Conservation (phyloP, 2,329 filamentous ascomycete species). For the Mycosphaerelloides madeirae region DNA sequence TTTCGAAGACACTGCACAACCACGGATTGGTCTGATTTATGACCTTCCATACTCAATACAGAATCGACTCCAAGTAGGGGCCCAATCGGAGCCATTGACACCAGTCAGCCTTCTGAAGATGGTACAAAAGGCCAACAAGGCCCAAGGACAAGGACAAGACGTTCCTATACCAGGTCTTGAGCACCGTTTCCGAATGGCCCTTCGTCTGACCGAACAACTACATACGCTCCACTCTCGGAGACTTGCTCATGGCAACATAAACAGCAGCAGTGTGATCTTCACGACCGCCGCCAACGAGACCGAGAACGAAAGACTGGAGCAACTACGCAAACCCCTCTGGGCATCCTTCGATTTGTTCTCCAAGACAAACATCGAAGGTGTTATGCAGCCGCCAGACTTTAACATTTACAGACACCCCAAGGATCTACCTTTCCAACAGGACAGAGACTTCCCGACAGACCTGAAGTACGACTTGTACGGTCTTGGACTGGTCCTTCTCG, state of each 20-base stretch:
- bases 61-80: conserved; percentile 41
- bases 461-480: conserved; percentile 62
- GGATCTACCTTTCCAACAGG: conserved; percentile 30
- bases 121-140: conserved; percentile 43
- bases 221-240: conserved; percentile 67
- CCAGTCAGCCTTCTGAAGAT: conserved; percentile 46
- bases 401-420: conserved; percentile 67
- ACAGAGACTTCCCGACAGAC: conserved; percentile 47
- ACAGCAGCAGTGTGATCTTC: conserved; percentile 64
- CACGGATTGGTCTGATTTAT: conserved; percentile 68
- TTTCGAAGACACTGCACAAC: conserved; percentile 68
- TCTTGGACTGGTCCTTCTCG: conserved; percentile 66
- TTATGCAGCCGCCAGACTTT: conserved; percentile 39
- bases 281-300: conserved; percentile 45
- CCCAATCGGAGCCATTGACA: conserved; percentile 19
- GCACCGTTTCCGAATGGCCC: conserved; percentile 69
- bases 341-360: conserved; percentile 73
- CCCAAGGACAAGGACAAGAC: conserved; percentile 39
- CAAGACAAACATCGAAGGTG: conserved; percentile 46
- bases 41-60: conserved; percentile 58
- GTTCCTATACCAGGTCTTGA: conserved; percentile 59
- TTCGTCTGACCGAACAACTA: conserved; percentile 67
- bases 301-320: conserved; percentile 42
- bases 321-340: conserved; percentile 64
- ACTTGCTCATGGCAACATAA: conserved; percentile 66